phyloP scores from a whole-genome alignment of 2,329 filamentous ascomycete species.

The Huntiella omanensis region DNA sequence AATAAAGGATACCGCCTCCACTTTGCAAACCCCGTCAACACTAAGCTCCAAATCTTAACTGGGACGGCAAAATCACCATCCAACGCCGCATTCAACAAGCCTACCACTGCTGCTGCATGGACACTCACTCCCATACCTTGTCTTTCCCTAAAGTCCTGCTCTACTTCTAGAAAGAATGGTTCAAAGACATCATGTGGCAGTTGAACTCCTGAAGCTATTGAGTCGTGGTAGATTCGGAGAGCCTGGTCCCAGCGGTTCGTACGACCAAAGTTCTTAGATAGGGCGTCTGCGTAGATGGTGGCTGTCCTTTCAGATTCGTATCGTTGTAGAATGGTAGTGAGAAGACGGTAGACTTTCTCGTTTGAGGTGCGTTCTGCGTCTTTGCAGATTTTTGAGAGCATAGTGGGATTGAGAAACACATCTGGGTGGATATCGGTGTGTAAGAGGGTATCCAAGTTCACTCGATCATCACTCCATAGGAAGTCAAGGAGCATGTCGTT shows the following conservation, averaged over 20 bases:
- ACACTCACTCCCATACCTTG: background rate
- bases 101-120: background rate
- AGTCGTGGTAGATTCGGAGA: slow-evolving; percentile 6
- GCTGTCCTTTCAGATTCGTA: slow-evolving; percentile 13
- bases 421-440: slow-evolving; percentile 34
- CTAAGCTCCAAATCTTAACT: slow-evolving; percentile 2
- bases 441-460: slow-evolving; percentile 22
- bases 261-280: slow-evolving; percentile 16
- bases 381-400: slow-evolving; percentile 20
- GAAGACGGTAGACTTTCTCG: slow-evolving; percentile 23
- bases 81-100: slow-evolving; percentile 4
- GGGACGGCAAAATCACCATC: slow-evolving; percentile 7
- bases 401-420: slow-evolving; percentile 29
- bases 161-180: slow-evolving; percentile 3
- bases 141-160: background rate
- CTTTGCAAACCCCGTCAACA: slow-evolving; percentile 2
- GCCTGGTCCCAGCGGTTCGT: slow-evolving; percentile 16
- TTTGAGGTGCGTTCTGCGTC: slow-evolving; percentile 14
- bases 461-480: slow-evolving; percentile 5
- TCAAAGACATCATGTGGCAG: slow-evolving; percentile 6
- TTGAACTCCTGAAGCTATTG: background rate
- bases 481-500: slow-evolving; percentile 23
- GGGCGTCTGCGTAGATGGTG: slow-evolving; percentile 12
- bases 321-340: slow-evolving; percentile 24
- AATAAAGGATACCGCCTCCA: background rate